These are phyloP conservation scores for Phoma herbarum DNA, from an alignment of 2,329 filamentous ascomycete genomes.

Conservation along the genomic window DNA sequence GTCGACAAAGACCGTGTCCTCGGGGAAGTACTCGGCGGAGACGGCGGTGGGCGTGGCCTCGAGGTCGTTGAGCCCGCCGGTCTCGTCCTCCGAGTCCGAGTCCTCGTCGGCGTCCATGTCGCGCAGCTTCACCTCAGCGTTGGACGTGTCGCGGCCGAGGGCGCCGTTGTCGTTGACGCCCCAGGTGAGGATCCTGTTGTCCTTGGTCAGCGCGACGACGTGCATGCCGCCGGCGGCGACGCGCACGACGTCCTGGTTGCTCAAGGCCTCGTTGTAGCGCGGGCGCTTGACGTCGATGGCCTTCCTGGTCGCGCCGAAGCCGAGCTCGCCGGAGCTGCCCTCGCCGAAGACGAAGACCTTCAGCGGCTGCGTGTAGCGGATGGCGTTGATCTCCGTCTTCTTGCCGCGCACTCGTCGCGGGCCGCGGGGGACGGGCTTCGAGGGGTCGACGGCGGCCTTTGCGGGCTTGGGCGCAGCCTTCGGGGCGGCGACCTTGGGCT, in stretches of 20 bases:
- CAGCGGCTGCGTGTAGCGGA: constrained; percentile 67
- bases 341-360: constrained; percentile 84
- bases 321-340: constrained; percentile 82
- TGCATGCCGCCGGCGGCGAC: constrained; percentile 86
- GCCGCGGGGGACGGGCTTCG: constrained; percentile 41
- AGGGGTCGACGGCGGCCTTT: constrained; percentile 26
- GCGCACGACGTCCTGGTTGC: constrained; percentile 73
- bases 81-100: constrained; percentile 59
- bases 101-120: constrained; percentile 59
- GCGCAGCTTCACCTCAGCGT: constrained; percentile 67
- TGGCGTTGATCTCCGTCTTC: constrained; percentile 66
- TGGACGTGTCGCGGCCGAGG: constrained; percentile 76
- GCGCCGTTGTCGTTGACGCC: constrained; percentile 88
- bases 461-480: constrained; percentile 29
- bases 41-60: constrained; percentile 74
- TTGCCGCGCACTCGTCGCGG: constrained; percentile 42
- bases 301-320: constrained; percentile 73
- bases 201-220: constrained; percentile 75
- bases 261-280: constrained; percentile 70
- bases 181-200: constrained; percentile 86
- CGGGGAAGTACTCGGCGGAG: constrained; percentile 63
- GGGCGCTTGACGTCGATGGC: constrained; percentile 78
- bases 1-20: constrained; percentile 70
- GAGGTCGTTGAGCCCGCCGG: constrained; percentile 74
- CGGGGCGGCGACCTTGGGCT: constrained; percentile 32